Base-by-base conservation (phyloP, 1,284 basidiomycete species). In the Cryptococcus sp. region DNA sequence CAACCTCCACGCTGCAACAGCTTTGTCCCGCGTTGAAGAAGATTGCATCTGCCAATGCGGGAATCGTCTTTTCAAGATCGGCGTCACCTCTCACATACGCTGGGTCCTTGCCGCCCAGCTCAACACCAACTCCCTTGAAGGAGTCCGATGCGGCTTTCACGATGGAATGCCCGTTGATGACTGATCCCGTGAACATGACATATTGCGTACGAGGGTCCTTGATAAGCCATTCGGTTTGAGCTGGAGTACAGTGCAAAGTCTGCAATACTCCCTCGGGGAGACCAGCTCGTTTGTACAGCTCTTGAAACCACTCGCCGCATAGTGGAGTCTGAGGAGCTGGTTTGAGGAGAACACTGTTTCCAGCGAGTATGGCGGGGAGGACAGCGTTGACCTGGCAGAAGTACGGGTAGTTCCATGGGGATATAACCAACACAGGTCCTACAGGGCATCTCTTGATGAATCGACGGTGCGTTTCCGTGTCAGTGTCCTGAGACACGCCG, bases 81-180 rank as follows among this genome's bases (percentile, higher is more conserved):
- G 88, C 90, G 69, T 93, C 91, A 0, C 82, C 75, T 19, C 90
- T 82, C 3, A 94, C 90, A 69, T 93, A 95, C 1, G 92, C 92
- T 7, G 92, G 89, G 70, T 95, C 92, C 77, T 95, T 94, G 1
- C 92, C 92, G 3, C 92, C 92, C 19, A 95, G 85, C 87, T 94
- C 79, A 10, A 80, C 62, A 4, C 74, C 73, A 7, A 78, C 55
- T 35, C 22, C 89, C 62, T 89, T 92, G 79, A 94, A 91, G 0
- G 84, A 85, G 0, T 59, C 51, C 8, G 56, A 53, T 11, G 56
- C 50, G 15, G 56, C 50, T 38, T 58, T 53, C 35, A 50, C 46
- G 10, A 58, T 42, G 17, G 56, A 50, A 44, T 83, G 82, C 0
- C 89, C 90, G 3, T 84, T 75, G 49, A 67, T 70, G 5, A 82